Percentiles rank a stretch among this genome's conserved stretches.
These are phyloP conservation scores for Lepiota brunneoincarnata DNA, from an alignment of 768 basidiomycete genomes.

Conservation along the genomic window DNA sequence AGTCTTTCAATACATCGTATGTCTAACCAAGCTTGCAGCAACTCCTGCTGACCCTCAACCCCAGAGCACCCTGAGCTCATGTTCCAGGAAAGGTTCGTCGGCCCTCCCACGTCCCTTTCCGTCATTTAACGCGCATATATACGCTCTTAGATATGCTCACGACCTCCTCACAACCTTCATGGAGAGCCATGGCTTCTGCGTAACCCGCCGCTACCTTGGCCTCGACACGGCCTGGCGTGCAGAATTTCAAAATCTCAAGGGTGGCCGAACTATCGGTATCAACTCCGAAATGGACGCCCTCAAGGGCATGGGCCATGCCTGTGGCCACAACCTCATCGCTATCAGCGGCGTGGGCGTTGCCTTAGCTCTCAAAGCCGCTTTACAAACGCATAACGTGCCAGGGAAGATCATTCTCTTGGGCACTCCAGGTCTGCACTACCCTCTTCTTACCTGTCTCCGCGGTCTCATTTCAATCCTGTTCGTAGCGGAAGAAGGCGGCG, in stretches of 20 bases:
- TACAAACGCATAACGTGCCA: slow-evolving; percentile 57
- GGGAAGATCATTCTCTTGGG: slow-evolving; percentile 75
- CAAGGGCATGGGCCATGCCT: slow-evolving; percentile 58
- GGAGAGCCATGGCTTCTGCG: slow-evolving; percentile 62
- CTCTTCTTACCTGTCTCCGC: background rate
- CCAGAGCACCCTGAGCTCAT: slow-evolving; percentile 64
- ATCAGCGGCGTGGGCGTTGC: slow-evolving; percentile 74
- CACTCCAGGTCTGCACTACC: slow-evolving; percentile 53
- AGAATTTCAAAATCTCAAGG: slow-evolving; percentile 55
- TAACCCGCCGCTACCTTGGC: slow-evolving; percentile 68
- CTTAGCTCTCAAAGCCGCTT: slow-evolving; percentile 66
- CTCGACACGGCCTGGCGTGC: slow-evolving; percentile 79
- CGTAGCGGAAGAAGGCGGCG: slow-evolving; percentile 74
- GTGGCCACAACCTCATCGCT: slow-evolving; percentile 85
- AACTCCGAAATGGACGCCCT: slow-evolving; percentile 81
- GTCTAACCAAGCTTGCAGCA: slow-evolving; percentile 13
- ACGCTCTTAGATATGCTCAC: slow-evolving; percentile 59
- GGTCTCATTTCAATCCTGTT: slow-evolving; percentile 13
- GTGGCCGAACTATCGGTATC: slow-evolving; percentile 68
- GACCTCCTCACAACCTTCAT: slow-evolving; percentile 68
- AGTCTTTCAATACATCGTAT: slow-evolving; percentile 74
- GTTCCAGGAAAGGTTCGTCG: slow-evolving; percentile 61
- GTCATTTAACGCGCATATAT: background rate
- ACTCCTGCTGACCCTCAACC: slow-evolving; percentile 11
- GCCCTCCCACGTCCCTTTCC: background rate